Conservation (phyloP, 2,329 filamentous ascomycete species). For the Botrytis fabae region DNA sequence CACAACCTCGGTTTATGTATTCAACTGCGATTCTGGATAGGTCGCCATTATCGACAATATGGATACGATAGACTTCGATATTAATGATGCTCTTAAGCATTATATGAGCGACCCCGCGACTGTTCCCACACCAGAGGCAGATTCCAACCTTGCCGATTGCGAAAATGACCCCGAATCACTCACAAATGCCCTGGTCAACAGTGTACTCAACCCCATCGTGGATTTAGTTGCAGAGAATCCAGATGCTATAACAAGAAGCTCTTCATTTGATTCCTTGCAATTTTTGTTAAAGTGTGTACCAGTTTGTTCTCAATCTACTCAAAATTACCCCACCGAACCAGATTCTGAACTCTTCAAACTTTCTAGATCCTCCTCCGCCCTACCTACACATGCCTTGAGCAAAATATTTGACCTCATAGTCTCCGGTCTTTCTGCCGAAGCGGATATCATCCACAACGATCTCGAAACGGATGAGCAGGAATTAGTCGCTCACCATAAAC, state of each 20-base stretch:
- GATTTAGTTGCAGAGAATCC: constrained; percentile 91
- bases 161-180: constrained; percentile 83
- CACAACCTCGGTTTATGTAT: constrained; percentile 19
- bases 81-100: constrained; percentile 93
- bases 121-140: constrained; percentile 83
- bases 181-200: constrained; percentile 76
- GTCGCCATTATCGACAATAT: constrained; percentile 44
- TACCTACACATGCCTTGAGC: constrained; percentile 80
- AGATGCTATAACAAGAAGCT: constrained; percentile 77
- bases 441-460: constrained; percentile 81
- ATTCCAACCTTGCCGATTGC: constrained; percentile 80
- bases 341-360: constrained; percentile 63
- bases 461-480: constrained; percentile 91
- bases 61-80: constrained; percentile 84
- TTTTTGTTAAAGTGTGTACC: constrained; percentile 92
- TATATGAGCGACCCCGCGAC: constrained; percentile 91
- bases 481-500: constrained; percentile 81
- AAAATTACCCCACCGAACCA: constrained; percentile 45
- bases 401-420: constrained; percentile 91
- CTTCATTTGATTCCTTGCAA: constrained; percentile 88
- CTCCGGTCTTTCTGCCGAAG: constrained; percentile 81
- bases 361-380: constrained; percentile 76
- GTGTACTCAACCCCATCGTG: constrained; percentile 85
- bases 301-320: constrained; percentile 48
- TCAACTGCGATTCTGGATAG: constrained; percentile 7